Base-by-base conservation (phyloP, 345 rosid species). In the Clarkia xantiana region DNA sequence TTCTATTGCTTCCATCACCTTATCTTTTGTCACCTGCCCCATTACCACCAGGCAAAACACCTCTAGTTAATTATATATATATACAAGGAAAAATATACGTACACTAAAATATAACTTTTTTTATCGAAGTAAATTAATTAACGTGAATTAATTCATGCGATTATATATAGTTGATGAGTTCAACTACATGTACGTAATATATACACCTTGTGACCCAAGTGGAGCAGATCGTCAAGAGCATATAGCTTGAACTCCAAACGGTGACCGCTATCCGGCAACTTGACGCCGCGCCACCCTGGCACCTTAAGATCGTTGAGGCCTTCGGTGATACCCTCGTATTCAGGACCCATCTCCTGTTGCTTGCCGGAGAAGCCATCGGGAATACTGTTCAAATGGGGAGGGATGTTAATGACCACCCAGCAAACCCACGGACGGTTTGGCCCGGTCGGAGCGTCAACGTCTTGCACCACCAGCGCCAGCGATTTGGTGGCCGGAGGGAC, bases 211-310 rank as follows among this genome's bases (percentile, higher is more conserved):
- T 63, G 70, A 29, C 97, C 94, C 16, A 84, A 56, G 0, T 65
- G 58, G 29, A 76, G n/a, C 22, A 67, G 58, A 10, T 64, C 72
- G 15, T 76, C 86, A 66, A 88, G 60, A 45, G 94, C 94, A 18
- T 63, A 76, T 10, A 88, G 82, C 81, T 65, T 80, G 69, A 84
- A 88, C 62, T 68, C 74, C 51, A 76, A 64, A 49, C 89, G 69
- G 39, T 84, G 93, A 14, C 73, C 84, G 40, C 73, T 86, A 34
- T 53, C 42, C 10, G 84, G 84, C 47, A 82, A 17, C 66, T 56
- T 63, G 0, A 89, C 89, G 2, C 69, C 86, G 4, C 85, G 77
- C 97, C 95, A 82, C 0, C 89, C 97, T 0, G 89, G 93, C 13
- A 78, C 61, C 57, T 88, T 88, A 58, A 67, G 61, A 52, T 82